Percentiles rank a stretch among this genome's conserved stretches.
These are phyloP conservation scores for Eutrema yunnanense DNA, from an alignment of 345 rosid genomes.

Conservation along the genomic window DNA sequence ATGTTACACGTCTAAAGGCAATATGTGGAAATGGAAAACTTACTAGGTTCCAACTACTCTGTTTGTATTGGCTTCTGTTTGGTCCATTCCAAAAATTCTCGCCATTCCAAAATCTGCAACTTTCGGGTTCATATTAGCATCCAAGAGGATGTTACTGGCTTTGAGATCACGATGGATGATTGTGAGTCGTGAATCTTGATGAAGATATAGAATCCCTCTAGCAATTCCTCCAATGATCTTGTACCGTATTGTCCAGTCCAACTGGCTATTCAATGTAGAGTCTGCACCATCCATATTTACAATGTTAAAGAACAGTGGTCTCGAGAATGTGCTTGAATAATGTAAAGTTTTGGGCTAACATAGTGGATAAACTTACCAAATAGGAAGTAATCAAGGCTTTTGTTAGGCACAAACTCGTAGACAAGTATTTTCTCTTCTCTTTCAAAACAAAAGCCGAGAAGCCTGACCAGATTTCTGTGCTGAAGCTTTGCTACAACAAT, in stretches of 20 bases:
- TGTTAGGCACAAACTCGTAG: conserved; percentile 42
- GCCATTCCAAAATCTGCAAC: conserved; percentile 49
- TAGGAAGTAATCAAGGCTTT: conserved; percentile 33
- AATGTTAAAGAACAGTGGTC: neutral
- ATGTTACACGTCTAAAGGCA: neutral
- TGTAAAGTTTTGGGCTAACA: neutral
- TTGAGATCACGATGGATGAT: conserved; percentile 45
- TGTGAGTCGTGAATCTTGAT: conserved; percentile 39
- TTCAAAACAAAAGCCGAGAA: conserved; percentile 45
- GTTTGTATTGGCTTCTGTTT: conserved; percentile 31
- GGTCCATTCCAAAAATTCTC: conserved; percentile 23
- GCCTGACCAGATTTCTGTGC: conserved; percentile 49
- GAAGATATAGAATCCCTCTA: conserved; percentile 37
- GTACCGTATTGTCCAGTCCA: conserved; percentile 32
- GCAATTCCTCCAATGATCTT: conserved; percentile 39
- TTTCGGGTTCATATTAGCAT: conserved; percentile 37
- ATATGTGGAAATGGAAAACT: neutral
- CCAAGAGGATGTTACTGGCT: conserved; percentile 38
- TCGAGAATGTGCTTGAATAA: neutral
- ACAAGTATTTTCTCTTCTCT: conserved; percentile 46
- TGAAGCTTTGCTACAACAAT: conserved; percentile 49
- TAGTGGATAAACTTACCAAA: conserved; percentile 20
- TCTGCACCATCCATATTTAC: conserved; percentile 6
- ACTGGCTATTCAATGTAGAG: neutral
- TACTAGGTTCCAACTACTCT: conserved; percentile 50